Evolutionary conservation across 2,329 filamentous ascomycete genomes (phyloP), one percentile per base, ranked within the genome.

Genomic region (Uncinocarpus reesii): DNA sequence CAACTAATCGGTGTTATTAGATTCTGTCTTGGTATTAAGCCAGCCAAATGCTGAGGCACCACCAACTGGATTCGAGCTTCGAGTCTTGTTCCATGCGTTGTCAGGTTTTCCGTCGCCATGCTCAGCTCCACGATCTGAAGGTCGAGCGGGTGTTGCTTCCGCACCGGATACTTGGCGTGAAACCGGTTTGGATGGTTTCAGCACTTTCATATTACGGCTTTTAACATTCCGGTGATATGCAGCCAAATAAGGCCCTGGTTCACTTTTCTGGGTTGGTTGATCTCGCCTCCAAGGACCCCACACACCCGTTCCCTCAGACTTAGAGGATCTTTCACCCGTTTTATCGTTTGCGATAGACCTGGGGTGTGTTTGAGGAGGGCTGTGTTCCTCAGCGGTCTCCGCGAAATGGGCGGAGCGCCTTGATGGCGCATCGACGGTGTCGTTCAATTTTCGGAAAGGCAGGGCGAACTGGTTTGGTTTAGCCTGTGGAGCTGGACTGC

Each of bases 151-250:
- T 7, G 35, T 37, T 46, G 43, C 7, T 23, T 47, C 36, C 26
- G 23, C 37, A 29, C n/a, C 42, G 18, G 54, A 51, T 6, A 42
- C 45, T 18, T 50, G 50, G 8, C 50, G 50, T 8, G 52, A 72
- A 7, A 68, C 55, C 1, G 68, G 73, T 62, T 87, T 92, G 48
- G 75, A 76, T 1, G 90, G 81, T 60, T 88, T 87, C 45, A 96
- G 72, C 1, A 95, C 83, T 70, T 95, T 96, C 84, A 96, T 96
- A 43, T 80, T 81, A 42, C 75, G 68, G 15, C 71, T 67, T 41
- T 80, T 72, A 60, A 79, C 67, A 55, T 81, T 72, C 57, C 81
- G 82, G 61, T 86, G 83, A 60, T 87, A 86, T 20, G 46, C 80
- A 20, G 66, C 63, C 57, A 79, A 81, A 11, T 69, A 59, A 3